Conservation (phyloP, 1,284 basidiomycete species). For the Golubevia sp. region DNA sequence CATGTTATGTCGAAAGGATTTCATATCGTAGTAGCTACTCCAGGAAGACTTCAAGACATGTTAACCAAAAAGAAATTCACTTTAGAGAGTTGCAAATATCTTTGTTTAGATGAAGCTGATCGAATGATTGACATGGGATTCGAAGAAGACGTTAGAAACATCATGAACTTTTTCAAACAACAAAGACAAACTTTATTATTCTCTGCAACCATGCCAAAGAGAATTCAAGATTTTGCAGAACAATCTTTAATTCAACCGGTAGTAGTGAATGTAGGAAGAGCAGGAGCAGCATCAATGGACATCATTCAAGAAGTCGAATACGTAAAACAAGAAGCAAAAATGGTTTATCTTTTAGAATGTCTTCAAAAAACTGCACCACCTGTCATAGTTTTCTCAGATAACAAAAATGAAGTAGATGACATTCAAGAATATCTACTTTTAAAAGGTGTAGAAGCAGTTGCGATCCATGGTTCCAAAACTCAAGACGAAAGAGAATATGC, state of each 20-base stretch:
- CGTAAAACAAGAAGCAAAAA: slow-evolving; percentile 55
- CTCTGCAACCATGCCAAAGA: slow-evolving; percentile 97
- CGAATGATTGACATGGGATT: slow-evolving; percentile 99
- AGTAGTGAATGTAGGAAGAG: slow-evolving; percentile 94
- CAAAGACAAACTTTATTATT: slow-evolving; percentile 97
- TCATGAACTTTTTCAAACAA: slow-evolving; percentile 97
- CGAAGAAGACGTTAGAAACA: slow-evolving; percentile 96
- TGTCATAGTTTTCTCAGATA: slow-evolving; percentile 57
- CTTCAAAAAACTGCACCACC: slow-evolving; percentile 61
- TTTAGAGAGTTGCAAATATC: slow-evolving; percentile 82
- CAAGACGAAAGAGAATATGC: slow-evolving; percentile 61
- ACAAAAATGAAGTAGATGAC: slow-evolving; percentile 61
- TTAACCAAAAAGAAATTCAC: slow-evolving; percentile 90
- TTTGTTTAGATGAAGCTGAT: slow-evolving; percentile 99
- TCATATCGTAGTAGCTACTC: slow-evolving; percentile 89
- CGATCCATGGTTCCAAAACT: slow-evolving; percentile 58
- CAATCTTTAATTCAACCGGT: slow-evolving; percentile 90
- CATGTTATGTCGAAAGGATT: slow-evolving; percentile 86
- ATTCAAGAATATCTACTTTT: slow-evolving; percentile 57
- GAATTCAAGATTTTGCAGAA: slow-evolving; percentile 97
- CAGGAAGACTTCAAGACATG: slow-evolving; percentile 64
- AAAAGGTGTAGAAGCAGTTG: slow-evolving; percentile 58
- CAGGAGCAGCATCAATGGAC: slow-evolving; percentile 68
- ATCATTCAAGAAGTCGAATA: slow-evolving; percentile 60
- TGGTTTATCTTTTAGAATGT: slow-evolving; percentile 53